Percentiles rank a stretch among this genome's conserved stretches.
These are phyloP conservation scores for Dryas integrifolia DNA, from an alignment of 331 rosid genomes.

Conservation along the genomic window DNA sequence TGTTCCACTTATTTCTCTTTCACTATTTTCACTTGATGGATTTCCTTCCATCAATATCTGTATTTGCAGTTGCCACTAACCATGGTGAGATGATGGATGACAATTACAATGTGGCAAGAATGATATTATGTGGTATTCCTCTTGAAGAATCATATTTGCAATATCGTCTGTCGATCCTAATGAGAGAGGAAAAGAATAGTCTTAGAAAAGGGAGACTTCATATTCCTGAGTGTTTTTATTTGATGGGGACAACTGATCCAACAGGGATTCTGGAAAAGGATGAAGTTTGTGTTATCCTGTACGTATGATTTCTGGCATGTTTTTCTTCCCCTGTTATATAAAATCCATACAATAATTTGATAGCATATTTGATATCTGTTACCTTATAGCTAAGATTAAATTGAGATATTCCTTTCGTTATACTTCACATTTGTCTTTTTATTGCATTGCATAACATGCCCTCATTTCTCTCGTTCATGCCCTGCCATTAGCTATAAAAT, in stretches of 20 bases:
- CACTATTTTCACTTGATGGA: not conserved
- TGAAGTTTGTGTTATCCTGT: slow-evolving; percentile 83
- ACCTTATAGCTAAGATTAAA: not conserved
- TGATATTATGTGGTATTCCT: slow-evolving; percentile 69
- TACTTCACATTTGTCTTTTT: not conserved
- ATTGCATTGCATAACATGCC: not conserved
- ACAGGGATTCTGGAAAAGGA: slow-evolving; percentile 43
- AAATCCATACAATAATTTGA: not conserved
- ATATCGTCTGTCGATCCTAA: slow-evolving; percentile 38
- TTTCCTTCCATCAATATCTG: slow-evolving; percentile 7
- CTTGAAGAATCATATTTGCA: slow-evolving; percentile 69
- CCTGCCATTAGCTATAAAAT: not conserved
- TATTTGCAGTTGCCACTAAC: slow-evolving; percentile 47
- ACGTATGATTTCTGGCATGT: slow-evolving; percentile 32
- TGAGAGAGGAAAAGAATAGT: slow-evolving; percentile 38
- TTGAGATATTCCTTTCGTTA: not conserved
- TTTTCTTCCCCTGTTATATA: not conserved
- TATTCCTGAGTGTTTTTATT: slow-evolving; percentile 51
- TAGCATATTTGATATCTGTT: not conserved
- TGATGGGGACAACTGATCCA: slow-evolving; percentile 90
- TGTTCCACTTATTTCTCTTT: not conserved
- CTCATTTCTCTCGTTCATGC: not conserved
- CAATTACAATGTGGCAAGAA: slow-evolving; percentile 36
- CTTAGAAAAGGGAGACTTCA: slow-evolving; percentile 55
- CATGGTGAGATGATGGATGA: slow-evolving; percentile 55